phyloP scores from a whole-genome alignment of 2,329 filamentous ascomycete species.

The Dendrostoma leiphaemia region DNA sequence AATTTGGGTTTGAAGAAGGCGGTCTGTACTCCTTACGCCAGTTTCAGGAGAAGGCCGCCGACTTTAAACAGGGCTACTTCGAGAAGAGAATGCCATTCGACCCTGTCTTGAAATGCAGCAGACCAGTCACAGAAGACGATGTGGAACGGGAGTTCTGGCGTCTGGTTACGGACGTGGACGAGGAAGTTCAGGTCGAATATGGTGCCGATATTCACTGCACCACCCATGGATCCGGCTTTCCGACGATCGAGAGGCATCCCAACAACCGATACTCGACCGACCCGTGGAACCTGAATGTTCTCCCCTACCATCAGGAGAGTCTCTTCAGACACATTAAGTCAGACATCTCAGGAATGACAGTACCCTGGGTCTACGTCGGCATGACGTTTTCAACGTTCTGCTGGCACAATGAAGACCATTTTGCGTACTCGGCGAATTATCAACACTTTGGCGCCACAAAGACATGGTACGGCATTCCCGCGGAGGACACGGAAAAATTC shows the following conservation, averaged over 20 bases:
- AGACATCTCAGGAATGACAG: slow-evolving; percentile 98
- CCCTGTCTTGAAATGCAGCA: slow-evolving; percentile 74
- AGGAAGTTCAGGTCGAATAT: slow-evolving; percentile 97
- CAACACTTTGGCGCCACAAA: slow-evolving; percentile 98
- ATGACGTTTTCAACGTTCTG: slow-evolving; percentile 99
- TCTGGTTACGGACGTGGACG: slow-evolving; percentile 87
- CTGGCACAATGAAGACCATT: slow-evolving; percentile 99
- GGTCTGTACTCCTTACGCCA: slow-evolving; percentile 92
- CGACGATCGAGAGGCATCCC: slow-evolving; percentile 88
- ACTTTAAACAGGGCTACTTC: slow-evolving; percentile 94
- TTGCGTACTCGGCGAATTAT: slow-evolving; percentile 96
- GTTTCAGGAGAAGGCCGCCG: slow-evolving; percentile 93
- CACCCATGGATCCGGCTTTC: slow-evolving; percentile 95
- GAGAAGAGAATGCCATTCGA: slow-evolving; percentile 87
- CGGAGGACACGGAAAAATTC: slow-evolving; percentile 89
- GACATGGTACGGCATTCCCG: slow-evolving; percentile 98
- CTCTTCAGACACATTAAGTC: slow-evolving; percentile 97
- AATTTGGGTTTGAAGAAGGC: slow-evolving; percentile 97
- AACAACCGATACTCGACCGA: slow-evolving; percentile 83
- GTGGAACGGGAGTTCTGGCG: slow-evolving; percentile 97
- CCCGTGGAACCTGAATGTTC: slow-evolving; percentile 92
- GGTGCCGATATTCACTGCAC: slow-evolving; percentile 98
- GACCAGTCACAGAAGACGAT: slow-evolving; percentile 87
- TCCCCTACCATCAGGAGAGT: slow-evolving; percentile 87
- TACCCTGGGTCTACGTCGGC: slow-evolving; percentile 97